Evolutionary conservation across 345 rosid genomes (phyloP), one percentile per base, ranked within the genome.

Genomic region (Balakata baccata): DNA sequence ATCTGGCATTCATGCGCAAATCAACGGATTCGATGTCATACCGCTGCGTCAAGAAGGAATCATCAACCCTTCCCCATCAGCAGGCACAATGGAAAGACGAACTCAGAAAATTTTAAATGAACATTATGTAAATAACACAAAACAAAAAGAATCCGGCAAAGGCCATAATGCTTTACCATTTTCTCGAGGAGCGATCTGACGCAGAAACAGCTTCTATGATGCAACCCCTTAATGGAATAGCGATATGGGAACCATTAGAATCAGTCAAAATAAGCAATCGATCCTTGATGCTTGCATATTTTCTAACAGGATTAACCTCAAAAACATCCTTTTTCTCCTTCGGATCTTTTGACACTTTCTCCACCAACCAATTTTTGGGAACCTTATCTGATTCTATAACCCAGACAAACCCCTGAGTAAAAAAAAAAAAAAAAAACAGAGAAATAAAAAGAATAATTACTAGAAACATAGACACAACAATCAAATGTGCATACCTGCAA

Each of bases 161-260:
- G 14, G 51, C 49, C 9, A 34, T 34, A 34, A 34, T 12, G 59
- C 10, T 57, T 34, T 88, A 95, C 98, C 99, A 95, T 86, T 95
- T 95, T 77, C 88, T 85, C 0, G 97, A 87, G 51, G 90, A 60
- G 68, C 82, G 86, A 46, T 63, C 77, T 57, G 98, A 72, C 23
- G 93, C 98, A 13, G 99, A 95, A 80, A 95, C 96, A 72, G 99
- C 90, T 76, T 91, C 87, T 64, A 95, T 69, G 18, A 69, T 25
- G 82, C 98, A 92, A 70, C 85, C 88, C 66, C 81, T 85, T 57
- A 95, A 81, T 5, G 74, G 84, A 69, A 95, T 66, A 37, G 76
- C 39, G 23, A 69, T 77, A 18, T 50, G 77, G 61, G 90, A 78
- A 77, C 88, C 87, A 73, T 89, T 90, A 34, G 87, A 11, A 58